Percentiles rank a stretch among this genome's conserved stretches.
Conservation (phyloP, 2,329 filamentous ascomycete genomes). For the Cercospora zeae-maydis region DNA sequence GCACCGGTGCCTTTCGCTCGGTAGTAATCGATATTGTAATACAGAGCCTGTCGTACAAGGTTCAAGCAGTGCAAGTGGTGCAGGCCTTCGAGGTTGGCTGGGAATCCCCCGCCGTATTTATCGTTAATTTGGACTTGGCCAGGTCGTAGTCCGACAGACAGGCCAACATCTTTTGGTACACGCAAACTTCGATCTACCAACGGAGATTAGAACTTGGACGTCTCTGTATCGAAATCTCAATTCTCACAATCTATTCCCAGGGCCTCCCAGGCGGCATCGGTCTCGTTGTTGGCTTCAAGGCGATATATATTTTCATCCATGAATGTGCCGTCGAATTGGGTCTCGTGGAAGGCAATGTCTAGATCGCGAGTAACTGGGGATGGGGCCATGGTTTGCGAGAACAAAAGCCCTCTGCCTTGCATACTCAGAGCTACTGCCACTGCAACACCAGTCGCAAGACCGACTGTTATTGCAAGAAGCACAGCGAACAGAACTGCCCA, state of each 20-base stretch:
- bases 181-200: constrained; percentile 10
- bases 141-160: constrained; percentile 47
- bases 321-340: constrained; percentile 56
- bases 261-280: constrained; percentile 57
- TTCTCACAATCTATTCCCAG: constrained; percentile 49
- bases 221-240: constrained; percentile 37
- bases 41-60: constrained; percentile 56
- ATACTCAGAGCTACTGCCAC: constrained; percentile 9
- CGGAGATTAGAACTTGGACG: not conserved
- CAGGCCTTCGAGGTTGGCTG: constrained; percentile 57
- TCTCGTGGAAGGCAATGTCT: constrained; percentile 18
- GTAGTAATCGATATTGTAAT: constrained; percentile 62
- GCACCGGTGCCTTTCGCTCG: constrained; percentile 49
- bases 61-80: constrained; percentile 60
- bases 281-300: constrained; percentile 40
- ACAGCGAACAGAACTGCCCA: constrained; percentile 13
- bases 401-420: not conserved
- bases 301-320: constrained; percentile 54
- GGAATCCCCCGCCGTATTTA: constrained; percentile 57
- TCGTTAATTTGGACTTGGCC: constrained; percentile 55
- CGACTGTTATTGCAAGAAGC: constrained; percentile 16
- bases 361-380: constrained; percentile 22
- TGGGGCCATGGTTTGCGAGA: constrained; percentile 1
- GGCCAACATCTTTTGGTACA: constrained; percentile 16
- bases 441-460: constrained; percentile 17